Conservation (phyloP, 2,329 filamentous ascomycete species). For the Phaeoacremonium minimum region DNA sequence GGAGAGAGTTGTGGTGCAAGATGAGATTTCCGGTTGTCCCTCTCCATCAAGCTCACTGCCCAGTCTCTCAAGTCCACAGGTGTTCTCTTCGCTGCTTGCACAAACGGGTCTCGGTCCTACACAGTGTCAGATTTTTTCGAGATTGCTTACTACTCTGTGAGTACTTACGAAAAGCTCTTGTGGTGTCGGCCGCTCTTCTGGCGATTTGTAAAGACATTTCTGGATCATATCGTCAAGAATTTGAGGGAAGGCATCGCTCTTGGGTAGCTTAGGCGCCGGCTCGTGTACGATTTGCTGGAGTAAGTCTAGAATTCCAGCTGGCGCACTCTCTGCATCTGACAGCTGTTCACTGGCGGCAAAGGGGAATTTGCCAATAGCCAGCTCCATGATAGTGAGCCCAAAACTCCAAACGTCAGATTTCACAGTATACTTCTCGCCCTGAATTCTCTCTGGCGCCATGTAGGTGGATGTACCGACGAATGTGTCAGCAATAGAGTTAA, state of each 20-base stretch:
- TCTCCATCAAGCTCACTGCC: constrained; percentile 91
- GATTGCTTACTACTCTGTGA: not conserved
- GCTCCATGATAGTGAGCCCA: constrained; percentile 89
- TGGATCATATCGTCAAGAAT: constrained; percentile 97
- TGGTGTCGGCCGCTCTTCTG: constrained; percentile 84
- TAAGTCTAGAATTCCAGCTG: constrained; percentile 91
- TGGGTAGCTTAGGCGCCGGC: constrained; percentile 85
- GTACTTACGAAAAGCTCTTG: constrained; percentile 81
- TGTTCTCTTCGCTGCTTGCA: constrained; percentile 93
- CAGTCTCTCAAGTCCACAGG: constrained; percentile 91
- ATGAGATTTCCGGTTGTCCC: constrained; percentile 93
- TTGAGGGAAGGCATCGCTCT: constrained; percentile 93
- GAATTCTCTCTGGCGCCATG: constrained; percentile 97
- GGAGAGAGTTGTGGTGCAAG: constrained; percentile 77
- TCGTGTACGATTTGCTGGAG: constrained; percentile 97
- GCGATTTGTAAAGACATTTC: constrained; percentile 88
- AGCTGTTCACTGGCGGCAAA: constrained; percentile 73
- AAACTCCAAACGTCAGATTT: constrained; percentile 99
- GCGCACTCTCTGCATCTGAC: constrained; percentile 72
- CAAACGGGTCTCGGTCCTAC: constrained; percentile 87
- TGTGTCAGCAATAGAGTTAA: constrained; percentile 96
- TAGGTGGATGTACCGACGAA: constrained; percentile 99
- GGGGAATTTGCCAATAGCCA: constrained; percentile 95
- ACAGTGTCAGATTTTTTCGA: constrained; percentile 1
- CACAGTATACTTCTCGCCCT: constrained; percentile 94